phyloP scores from a whole-genome alignment of 495 filamentous ascomycete species.

The Geopyxis carbonaria region DNA sequence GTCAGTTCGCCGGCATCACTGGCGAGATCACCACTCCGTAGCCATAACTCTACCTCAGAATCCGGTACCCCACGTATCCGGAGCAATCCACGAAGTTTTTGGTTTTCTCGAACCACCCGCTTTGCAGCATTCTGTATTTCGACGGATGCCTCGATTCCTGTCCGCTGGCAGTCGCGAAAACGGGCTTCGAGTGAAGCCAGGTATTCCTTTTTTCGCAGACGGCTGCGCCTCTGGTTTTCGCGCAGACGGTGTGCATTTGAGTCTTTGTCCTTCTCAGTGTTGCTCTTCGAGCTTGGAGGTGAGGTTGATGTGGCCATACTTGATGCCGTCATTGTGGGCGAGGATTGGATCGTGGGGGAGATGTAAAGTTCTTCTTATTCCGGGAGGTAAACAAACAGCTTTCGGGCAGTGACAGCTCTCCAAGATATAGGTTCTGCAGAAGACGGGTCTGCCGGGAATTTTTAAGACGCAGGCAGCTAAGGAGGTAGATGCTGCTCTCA shows the following conservation, averaged over 20 bases:
- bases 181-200: slow-evolving; percentile 50
- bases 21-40: neutral
- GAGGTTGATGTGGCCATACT: no score
- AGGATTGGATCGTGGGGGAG: no score
- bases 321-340: no score
- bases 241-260: slow-evolving; percentile 35
- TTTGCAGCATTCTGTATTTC: slow-evolving; percentile 50
- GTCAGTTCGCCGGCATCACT: neutral
- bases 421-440: no score
- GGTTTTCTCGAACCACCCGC: slow-evolving; percentile 47
- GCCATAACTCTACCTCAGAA: slow-evolving; percentile 27
- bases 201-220: slow-evolving; percentile 61
- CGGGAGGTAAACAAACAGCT: no score
- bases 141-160: slow-evolving; percentile 39
- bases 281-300: no score
- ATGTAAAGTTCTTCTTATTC: no score
- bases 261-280: no score
- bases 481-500: no score
- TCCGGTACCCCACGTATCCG: slow-evolving; percentile 30
- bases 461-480: no score
- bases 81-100: slow-evolving; percentile 35
- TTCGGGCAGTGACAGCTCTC: no score
- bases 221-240: slow-evolving; percentile 70
- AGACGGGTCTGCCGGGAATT: no score
- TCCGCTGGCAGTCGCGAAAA: slow-evolving; percentile 40